phyloP scores from a whole-genome alignment of 2,329 filamentous ascomycete species.

The Arthroderma uncinatum region DNA sequence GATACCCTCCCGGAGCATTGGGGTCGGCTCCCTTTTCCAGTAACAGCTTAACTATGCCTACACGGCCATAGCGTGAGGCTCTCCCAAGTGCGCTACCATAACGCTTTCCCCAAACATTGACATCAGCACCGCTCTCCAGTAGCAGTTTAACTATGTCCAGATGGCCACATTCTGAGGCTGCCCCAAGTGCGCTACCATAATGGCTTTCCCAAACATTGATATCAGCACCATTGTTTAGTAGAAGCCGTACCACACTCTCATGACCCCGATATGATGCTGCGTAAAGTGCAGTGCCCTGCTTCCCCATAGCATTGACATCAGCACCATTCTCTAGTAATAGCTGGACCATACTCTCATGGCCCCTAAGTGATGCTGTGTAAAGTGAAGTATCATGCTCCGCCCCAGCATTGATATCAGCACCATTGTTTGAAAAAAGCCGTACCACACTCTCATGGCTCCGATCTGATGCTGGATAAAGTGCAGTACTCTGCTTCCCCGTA shows the following conservation, averaged over 20 bases:
- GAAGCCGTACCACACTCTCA: background rate
- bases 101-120: slow-evolving; percentile 9
- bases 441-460: background rate
- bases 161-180: slow-evolving; percentile 12
- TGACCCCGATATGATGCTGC: background rate
- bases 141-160: slow-evolving; percentile 11
- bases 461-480: background rate
- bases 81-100: background rate
- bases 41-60: slow-evolving; percentile 8
- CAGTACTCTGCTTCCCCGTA: background rate
- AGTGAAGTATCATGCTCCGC: slow-evolving; percentile 10
- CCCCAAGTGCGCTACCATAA: slow-evolving; percentile 12
- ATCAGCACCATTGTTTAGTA: slow-evolving; percentile 6
- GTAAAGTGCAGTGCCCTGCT: background rate
- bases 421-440: slow-evolving; percentile 1
- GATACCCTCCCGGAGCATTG: too few species aligned
- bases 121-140: slow-evolving; percentile 13
- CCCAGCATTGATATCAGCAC: slow-evolving; percentile 6
- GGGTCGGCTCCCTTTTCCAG: slow-evolving; percentile 12
- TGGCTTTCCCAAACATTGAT: background rate
- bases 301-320: slow-evolving; percentile 12
- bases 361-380: slow-evolving; percentile 13
- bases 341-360: slow-evolving; percentile 8
- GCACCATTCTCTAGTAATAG: slow-evolving; percentile 13
- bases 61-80: background rate